Evolutionary conservation across 2,329 filamentous ascomycete genomes (phyloP), one percentile per base, ranked within the genome.

Genomic region (Shiraia sp.): DNA sequence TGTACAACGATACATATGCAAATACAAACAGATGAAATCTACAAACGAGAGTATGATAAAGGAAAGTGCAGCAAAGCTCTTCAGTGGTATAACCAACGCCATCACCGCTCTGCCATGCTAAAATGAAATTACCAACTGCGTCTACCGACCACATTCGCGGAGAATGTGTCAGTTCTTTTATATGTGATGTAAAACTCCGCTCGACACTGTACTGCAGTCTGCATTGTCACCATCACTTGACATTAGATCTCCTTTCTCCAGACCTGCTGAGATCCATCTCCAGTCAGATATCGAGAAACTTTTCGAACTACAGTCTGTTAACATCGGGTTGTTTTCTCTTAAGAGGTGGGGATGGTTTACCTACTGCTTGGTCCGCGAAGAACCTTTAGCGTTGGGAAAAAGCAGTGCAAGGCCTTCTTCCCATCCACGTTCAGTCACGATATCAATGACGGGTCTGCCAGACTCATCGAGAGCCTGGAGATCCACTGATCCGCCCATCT

Each of bases 351-450:
- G 41, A 14, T 27, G 46, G 47, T 48, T 59, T 57, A 59, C 57
- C 57, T 60, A 60, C 57, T 58, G 49, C 55, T 45, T 57, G 36
- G 40, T 43, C 51, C 45, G 49, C 34, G 40, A 29, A 33, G 43
- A 22, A 24, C 41, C 42, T 27, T 46, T 32, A 36, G 51, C 49
- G 36, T 57, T 58, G 6, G 64, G 64, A 42, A 67, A 65, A 32
- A 68, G 49, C 24, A 68, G 50, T 34, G 55, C 53, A 14, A 66
- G 51, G 16, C 63, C 64, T 35, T 68, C 64, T 46, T 68, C 64
- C 64, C 64, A 68, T 12, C 63, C 61, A n/a, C 63, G 45, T 47
- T 66, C 63, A 2, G 59, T 60, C n/a, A 65, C 61, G 15, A 66
- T 61, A 24, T 68, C 64, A 17, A 65, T 49, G 29, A 68, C 63